Base-by-base conservation (phyloP, 495 filamentous ascomycete genomes). In the Tuber umbilicatum region DNA sequence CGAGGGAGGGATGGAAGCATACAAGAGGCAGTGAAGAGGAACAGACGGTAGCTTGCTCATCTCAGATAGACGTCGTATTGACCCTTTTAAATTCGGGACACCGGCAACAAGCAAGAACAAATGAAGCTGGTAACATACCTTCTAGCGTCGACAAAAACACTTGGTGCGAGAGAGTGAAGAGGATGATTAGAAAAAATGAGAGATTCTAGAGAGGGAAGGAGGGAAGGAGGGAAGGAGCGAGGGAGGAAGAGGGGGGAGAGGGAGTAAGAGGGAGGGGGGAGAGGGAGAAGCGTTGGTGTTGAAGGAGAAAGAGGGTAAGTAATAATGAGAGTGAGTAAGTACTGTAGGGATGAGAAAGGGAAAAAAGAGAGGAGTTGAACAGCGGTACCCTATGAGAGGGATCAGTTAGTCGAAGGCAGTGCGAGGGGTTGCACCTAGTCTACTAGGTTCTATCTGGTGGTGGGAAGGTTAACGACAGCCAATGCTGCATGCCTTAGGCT, bases 101-200 rank as follows among this genome's bases (percentile, higher is more conserved):
- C 27, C 68, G 41, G 55, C 31, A 42, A 50, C 41, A 75, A 71
- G 68, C 60, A 73, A 68, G 60, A 64, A 39, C 31, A 41, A 23
- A 60, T 19, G 42, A 69, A 68, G 50, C 68, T 70, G 69, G 40
- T 74, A 71, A 73, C 75, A 43, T 78, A 78, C 76, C 75, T 77
- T 77, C 42, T 42, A 69, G 67, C 38, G 38, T 31, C 42, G 31
- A 47, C 55, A 64, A 64, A 31, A 73, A 70, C 47, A 68, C 70
- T 70, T 35, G 40, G 70, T 76, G 42, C 64, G 31, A 78, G 76
- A 75, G 76, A 79, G 68, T 76, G 68, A 75, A 75, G 73, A 71
- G 73, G 74, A 71, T 70, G 69, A 70, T 35, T 64, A 31, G 41
- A 69, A 68, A 41, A 71, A 64, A 68, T 38, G 47, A 37, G 74